Percentiles rank a stretch among this genome's conserved stretches.
Evolutionary conservation across 1,139 yeast genomes (phyloP).

Genomic region (Pichia sp.): DNA sequence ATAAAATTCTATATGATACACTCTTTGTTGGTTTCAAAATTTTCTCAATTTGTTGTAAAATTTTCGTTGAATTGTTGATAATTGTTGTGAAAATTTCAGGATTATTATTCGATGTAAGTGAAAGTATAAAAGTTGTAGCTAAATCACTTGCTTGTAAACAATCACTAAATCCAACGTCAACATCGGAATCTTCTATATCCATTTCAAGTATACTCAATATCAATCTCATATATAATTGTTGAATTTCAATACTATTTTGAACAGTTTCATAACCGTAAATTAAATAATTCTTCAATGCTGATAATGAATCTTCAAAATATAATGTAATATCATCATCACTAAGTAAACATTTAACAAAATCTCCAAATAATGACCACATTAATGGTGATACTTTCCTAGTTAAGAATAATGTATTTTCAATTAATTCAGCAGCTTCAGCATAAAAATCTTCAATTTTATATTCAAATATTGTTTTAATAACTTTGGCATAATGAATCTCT

Average conservation of each 20-base stretch:
- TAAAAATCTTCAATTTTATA: constrained; percentile 70
- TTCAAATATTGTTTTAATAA: constrained; percentile 56
- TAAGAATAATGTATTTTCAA: constrained; percentile 79
- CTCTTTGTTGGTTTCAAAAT: constrained; percentile 31
- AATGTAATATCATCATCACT: constrained; percentile 23
- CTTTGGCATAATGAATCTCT: constrained; percentile 70
- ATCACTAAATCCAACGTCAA: constrained; percentile 46
- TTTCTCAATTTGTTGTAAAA: constrained; percentile 20
- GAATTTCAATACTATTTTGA: constrained; percentile 32
- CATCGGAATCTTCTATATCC: constrained; percentile 31
- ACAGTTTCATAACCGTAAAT: constrained; percentile 59
- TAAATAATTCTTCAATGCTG: constrained; percentile 69
- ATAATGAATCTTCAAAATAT: constrained; percentile 71
- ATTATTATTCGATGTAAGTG: constrained; percentile 35
- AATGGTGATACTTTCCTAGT: constrained; percentile 62
- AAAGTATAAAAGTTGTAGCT: constrained; percentile 47
- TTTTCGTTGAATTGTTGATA: constrained; percentile 29
- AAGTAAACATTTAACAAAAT: constrained; percentile 43
- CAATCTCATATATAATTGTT: constrained; percentile 23
- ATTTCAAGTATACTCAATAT: constrained; percentile 27
- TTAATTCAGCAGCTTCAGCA: constrained; percentile 74
- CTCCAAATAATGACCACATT: constrained; percentile 68
- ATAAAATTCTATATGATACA: constrained; percentile 35
- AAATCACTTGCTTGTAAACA: constrained; percentile 44
- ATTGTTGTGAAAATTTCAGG: constrained; percentile 37